Evolutionary conservation across 2,329 filamentous ascomycete genomes (phyloP), one percentile per base, ranked within the genome.

Genomic region (Colletotrichum destructivum): DNA sequence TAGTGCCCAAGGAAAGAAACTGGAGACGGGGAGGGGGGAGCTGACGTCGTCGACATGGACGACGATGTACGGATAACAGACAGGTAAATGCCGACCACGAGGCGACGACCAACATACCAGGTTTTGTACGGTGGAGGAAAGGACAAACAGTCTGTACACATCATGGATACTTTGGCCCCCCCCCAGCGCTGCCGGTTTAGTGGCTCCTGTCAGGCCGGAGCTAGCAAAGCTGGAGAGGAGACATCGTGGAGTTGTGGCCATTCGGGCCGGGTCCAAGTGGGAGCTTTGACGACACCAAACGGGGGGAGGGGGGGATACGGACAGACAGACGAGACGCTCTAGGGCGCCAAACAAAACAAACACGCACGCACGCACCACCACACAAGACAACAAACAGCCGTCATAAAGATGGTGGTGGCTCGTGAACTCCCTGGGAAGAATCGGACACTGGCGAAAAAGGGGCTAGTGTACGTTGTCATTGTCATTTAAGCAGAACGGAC

Each of bases 281-380:
- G 56, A 69, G 44, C 66, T 66, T 69, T 46, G 66, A 55, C 52
- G 12, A 55, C 26, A 55, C 52, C 31, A 54, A 54, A 54, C 26
- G 16, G 35, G 11, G 21, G 49, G 49, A n/a, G 26, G 26, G 4
- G 7, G 11, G 16, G 52, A 38, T 16, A 55, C 18, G 52, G 13
- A 35, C 31, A 55, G 38, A 31, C 44, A 18, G 44, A 66, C 64
- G n/a, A 63, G n/a, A 42, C 40, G n/a, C 40, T 21, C 52, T 8
- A 18, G 21, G 52, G 4, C 31, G 54, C 31, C 55, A 66, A 60
- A 47, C 47, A 38, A 18, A 59, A 65, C 60, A 59, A 54, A 42
- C 62, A 31, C 63, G 31, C 59, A 61, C 59, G 55, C 31, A 64
- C 23, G 31, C 31, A 31, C 31, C 31, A 31, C 31, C 31, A 8